Evolutionary conservation across 257 asterid species (phyloP), one percentile per base, ranked within the genome.

Genomic region (Salvia miltiorrhiza): DNA sequence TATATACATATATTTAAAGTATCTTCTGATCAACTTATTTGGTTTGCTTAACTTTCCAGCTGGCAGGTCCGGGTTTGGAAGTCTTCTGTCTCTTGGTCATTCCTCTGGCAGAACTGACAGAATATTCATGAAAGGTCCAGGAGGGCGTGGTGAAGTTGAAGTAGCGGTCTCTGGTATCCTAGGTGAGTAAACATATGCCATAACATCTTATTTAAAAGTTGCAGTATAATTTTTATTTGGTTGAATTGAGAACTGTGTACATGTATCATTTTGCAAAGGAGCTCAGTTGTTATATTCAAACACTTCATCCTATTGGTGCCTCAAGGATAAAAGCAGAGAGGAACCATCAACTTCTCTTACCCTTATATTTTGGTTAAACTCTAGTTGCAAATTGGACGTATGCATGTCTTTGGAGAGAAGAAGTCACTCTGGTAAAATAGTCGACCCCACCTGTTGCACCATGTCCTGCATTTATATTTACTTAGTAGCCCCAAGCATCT

Each of bases 81-180:
- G 96, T 79, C 95, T 93, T 78, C 79, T 93, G 14, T 87, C 99
- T 53, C 95, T 90, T 53, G 95, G 90, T 55, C 96, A 94, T 71
- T 94, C 96, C 43, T 79, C 87, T n/a, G 96, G 91, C 76, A 89
- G 83, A 86, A 87, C 95, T 19, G 96, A 89, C 77, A 84, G 93
- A 63, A 87, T 94, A 63, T 94, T 84, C 86, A 90, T 91, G 99
- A 94, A 86, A 85, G 99, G 99, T 56, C 99, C 99, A 52, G 99
- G 99, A 48, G 99, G 99, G 33, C 96, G 96, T 61, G 99, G 99
- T 14, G 96, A 89, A 85, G 97, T 94, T 73, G 99, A 94, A 85
- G 99, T 94, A 56, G 99, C 99, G 53, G 99, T 94, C 69, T 89
- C 97, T 63, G 95, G 97, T 71, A 87, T 94, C 85, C 82, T 81